phyloP scores from a whole-genome alignment of 208 protist genomes.

The Zelonia costaricensis region DNA sequence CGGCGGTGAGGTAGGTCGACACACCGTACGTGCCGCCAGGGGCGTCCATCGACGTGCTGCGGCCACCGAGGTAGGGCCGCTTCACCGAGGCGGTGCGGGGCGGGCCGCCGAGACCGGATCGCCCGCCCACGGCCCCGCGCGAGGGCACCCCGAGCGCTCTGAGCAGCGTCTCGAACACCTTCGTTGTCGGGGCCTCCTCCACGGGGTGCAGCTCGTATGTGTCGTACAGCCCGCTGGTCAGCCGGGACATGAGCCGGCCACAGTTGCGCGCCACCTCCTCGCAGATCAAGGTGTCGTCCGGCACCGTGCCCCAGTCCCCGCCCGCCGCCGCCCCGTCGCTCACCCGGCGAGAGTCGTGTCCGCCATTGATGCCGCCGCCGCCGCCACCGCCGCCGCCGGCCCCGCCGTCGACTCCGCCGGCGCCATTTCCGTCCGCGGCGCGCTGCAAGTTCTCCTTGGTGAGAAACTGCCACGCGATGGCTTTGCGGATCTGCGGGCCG shows the following conservation, averaged over 20 bases:
- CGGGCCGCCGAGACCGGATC: neutral
- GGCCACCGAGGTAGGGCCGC: neutral
- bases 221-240: constrained; percentile 28
- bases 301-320: neutral
- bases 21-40: neutral
- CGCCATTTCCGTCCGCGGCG: no score
- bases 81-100: neutral
- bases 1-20: constrained; percentile 9
- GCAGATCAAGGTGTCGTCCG: constrained; percentile 1
- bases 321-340: neutral
- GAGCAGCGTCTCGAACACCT: constrained; percentile 15
- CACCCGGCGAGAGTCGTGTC: neutral
- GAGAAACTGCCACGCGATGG: constrained; percentile 17
- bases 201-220: constrained; percentile 20
- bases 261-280: constrained; percentile 12
- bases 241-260: constrained; percentile 16
- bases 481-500: constrained; percentile 16
- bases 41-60: neutral
- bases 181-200: constrained; percentile 3
- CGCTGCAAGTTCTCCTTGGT: constrained; percentile 34
- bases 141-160: constrained; percentile 2
- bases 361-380: neutral
- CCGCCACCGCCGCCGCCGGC: neutral
- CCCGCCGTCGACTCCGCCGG: constrained; percentile 2
- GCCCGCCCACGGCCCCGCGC: neutral